Percentiles rank a stretch among this genome's conserved stretches.
These are phyloP conservation scores for Xylariaceae sp. DNA, from an alignment of 2,329 filamentous ascomycete species.

Conservation along the genomic window DNA sequence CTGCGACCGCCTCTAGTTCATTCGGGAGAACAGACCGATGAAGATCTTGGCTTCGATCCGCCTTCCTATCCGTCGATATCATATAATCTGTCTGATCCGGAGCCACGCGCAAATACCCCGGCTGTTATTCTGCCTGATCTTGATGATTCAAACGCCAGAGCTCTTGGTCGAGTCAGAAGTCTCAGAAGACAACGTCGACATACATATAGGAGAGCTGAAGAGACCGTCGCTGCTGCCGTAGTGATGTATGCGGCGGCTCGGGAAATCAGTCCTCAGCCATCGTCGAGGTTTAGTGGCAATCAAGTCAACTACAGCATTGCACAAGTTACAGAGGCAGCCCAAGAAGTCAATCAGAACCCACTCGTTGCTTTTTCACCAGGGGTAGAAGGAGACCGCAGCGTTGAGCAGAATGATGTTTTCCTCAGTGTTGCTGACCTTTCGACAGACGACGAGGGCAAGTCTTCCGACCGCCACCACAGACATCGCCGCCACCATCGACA, in stretches of 20 bases:
- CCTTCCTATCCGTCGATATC: constrained; percentile 10
- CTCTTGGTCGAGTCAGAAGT: constrained; percentile 38
- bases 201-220: constrained; percentile 44
- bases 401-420: constrained; percentile 34
- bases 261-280: constrained; percentile 37
- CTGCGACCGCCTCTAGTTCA: constrained; percentile 19
- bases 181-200: constrained; percentile 41
- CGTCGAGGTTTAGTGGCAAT: constrained; percentile 6
- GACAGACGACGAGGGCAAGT: constrained; percentile 45
- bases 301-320: constrained; percentile 20
- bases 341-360: constrained; percentile 17
- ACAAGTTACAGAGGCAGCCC: constrained; percentile 5
- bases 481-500: constrained; percentile 33
- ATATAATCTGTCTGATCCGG: constrained; percentile 21
- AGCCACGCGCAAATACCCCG: constrained; percentile 40
- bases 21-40: constrained; percentile 27
- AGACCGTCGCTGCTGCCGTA: constrained; percentile 49
- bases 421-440: constrained; percentile 52
- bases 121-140: constrained; percentile 42
- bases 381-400: constrained; percentile 23
- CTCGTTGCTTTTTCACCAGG: constrained; percentile 19
- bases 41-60: not conserved
- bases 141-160: constrained; percentile 33
- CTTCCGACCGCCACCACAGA: constrained; percentile 25
- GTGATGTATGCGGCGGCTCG: constrained; percentile 50